These are phyloP conservation scores for Cryptococcus maquisensis DNA, from an alignment of 1,284 basidiomycete genomes.

Conservation along the genomic window DNA sequence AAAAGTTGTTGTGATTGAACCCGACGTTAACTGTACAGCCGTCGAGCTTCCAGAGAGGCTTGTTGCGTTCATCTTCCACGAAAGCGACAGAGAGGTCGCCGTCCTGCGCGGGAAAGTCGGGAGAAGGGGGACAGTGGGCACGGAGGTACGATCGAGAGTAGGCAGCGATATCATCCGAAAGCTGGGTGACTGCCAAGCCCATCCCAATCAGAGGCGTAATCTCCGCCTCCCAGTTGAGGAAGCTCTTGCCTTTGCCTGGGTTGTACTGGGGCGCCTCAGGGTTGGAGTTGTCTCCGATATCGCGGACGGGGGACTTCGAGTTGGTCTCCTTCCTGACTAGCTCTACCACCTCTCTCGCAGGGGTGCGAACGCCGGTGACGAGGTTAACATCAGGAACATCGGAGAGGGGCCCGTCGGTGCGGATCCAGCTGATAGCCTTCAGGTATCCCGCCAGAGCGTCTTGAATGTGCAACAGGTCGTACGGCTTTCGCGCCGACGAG, in stretches of 20 bases:
- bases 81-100: background rate
- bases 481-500: conserved; percentile 27
- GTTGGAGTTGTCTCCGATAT: conserved; percentile 26
- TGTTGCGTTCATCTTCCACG: conserved; percentile 37
- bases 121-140: conserved; percentile 26
- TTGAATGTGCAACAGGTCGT: conserved; percentile 39
- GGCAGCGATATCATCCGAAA: conserved; percentile 23
- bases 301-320: conserved; percentile 38
- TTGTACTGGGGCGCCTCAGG: conserved; percentile 15
- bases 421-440: conserved; percentile 15
- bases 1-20: conserved; percentile 36
- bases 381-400: conserved; percentile 26
- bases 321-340: conserved; percentile 30
- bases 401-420: background rate
- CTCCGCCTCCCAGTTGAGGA: conserved; percentile 29
- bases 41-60: conserved; percentile 33
- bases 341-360: conserved; percentile 33
- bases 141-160: conserved; percentile 31
- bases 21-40: conserved; percentile 44
- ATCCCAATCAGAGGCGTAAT: conserved; percentile 27
- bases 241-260: conserved; percentile 7
- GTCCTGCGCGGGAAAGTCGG: conserved; percentile 14
- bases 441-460: conserved; percentile 36
- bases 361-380: conserved; percentile 35
- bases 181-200: conserved; percentile 16